These are phyloP conservation scores for Volutella citrinella DNA, from an alignment of 2,329 filamentous ascomycete species.

Conservation along the genomic window DNA sequence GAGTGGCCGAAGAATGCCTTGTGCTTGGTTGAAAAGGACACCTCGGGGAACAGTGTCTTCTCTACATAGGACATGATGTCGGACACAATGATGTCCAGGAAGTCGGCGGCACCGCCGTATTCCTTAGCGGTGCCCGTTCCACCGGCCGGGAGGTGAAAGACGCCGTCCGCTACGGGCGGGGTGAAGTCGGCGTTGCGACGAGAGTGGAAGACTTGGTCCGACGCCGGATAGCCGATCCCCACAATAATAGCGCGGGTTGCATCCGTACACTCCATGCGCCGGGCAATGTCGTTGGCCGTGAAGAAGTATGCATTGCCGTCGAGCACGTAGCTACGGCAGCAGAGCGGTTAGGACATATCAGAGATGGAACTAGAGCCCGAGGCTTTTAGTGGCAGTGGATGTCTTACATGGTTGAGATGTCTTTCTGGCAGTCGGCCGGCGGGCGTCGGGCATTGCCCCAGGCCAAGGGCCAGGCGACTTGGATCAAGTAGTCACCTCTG, in stretches of 20 bases:
- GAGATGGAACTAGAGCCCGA: too few species aligned
- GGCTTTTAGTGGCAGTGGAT: too few species aligned
- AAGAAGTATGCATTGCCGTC: conserved; percentile 35
- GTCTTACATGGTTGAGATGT: conserved; percentile 27
- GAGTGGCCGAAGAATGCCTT: conserved; percentile 49
- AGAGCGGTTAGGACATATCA: too few species aligned
- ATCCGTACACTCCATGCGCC: conserved; percentile 23
- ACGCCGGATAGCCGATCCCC: conserved; percentile 30
- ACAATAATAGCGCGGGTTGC: conserved; percentile 28
- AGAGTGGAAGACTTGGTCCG: conserved; percentile 26
- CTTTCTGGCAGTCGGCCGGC: too few species aligned
- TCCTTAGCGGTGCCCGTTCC: conserved; percentile 23
- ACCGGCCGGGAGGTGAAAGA: conserved; percentile 23
- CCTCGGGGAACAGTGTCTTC: conserved; percentile 21
- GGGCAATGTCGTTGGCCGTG: conserved; percentile 29
- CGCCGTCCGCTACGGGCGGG: conserved; percentile 19
- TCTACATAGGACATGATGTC: conserved; percentile 34
- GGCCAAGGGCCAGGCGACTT: conserved; percentile 28
- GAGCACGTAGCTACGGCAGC: conserved; percentile 31
- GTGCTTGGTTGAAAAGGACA: conserved; percentile 30
- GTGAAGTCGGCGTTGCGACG: conserved; percentile 30
- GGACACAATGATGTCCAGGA: conserved; percentile 41
- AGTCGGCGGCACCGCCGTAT: conserved; percentile 42
- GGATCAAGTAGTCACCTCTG: conserved; percentile 28
- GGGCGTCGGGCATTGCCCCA: too few species aligned